Percentiles rank a stretch among this genome's conserved stretches.
Conservation (phyloP, 2,329 filamentous ascomycete species). For the Rutstroemia sp. region DNA sequence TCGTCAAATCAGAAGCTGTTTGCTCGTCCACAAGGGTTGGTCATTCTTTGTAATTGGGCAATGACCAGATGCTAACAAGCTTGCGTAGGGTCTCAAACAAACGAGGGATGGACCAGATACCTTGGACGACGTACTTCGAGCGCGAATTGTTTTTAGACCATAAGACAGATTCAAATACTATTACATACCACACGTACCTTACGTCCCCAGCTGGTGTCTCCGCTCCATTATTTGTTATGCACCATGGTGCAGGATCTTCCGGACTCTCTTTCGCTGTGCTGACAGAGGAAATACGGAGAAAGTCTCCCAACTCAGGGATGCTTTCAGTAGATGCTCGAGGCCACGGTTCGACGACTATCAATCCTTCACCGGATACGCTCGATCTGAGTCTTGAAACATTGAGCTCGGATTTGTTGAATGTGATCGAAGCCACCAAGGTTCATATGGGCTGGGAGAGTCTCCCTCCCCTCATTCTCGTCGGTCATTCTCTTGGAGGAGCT, state of each 20-base stretch:
- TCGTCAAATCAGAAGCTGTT: constrained; percentile 67
- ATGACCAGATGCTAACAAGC: constrained; percentile 8
- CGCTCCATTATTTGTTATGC: constrained; percentile 82
- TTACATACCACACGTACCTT: constrained; percentile 79
- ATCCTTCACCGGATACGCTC: constrained; percentile 32
- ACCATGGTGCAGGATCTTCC: constrained; percentile 91
- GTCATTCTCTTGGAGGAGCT: constrained; percentile 88
- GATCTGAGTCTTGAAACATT: constrained; percentile 70
- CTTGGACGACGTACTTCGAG: constrained; percentile 88
- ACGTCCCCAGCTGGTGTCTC: constrained; percentile 61
- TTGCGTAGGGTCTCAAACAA: constrained; percentile 25
- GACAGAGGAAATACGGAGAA: constrained; percentile 66
- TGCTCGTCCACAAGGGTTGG: constrained; percentile 61
- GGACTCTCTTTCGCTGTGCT: constrained; percentile 86
- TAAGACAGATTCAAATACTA: constrained; percentile 34
- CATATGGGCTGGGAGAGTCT: constrained; percentile 66
- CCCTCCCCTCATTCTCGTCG: constrained; percentile 74
- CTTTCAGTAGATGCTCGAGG: constrained; percentile 80
- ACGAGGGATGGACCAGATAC: constrained; percentile 28
- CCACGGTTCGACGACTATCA: constrained; percentile 65
- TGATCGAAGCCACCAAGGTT: constrained; percentile 58
- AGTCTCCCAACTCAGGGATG: constrained; percentile 72
- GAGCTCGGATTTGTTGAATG: constrained; percentile 61
- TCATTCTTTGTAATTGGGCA: constrained; percentile 16
- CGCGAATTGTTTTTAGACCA: constrained; percentile 71